Evolutionary conservation across 2,329 filamentous ascomycete genomes (phyloP), one percentile per base, ranked within the genome.

Genomic region (Bipolaris gigantea): DNA sequence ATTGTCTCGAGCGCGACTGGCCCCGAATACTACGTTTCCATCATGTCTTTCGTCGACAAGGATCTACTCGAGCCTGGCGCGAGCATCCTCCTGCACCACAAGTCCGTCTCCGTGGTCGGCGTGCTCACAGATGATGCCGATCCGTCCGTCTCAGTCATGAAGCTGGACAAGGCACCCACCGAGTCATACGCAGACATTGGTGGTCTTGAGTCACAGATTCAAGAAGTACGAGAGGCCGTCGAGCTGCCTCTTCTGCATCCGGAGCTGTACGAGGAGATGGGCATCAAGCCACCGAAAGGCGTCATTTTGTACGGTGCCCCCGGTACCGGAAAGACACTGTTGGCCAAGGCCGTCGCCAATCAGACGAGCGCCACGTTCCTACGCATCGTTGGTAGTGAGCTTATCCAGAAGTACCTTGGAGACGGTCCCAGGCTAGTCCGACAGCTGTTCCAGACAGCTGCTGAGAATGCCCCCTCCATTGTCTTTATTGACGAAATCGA

Each of bases 11-110:
- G 92, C 75, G 95, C 94, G 0, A 97, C 94, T 6, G 94, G 94
- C 0, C 94, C 94, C 1, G 94, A 99, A 76, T 99, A 96, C 83
- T 99, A 97, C 75, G 94, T 99, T 63, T 97, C 92, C 66, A 99
- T 99, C 83, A 97, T 97, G 94, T 97, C 93, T 50, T 99, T 99
- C 70, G 94, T 99, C 63, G 94, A 99, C 82, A 99, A 99, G 79
- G 94, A 99, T 71, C 85, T 99, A 4, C 83, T 99, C 39, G 94
- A 99, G 77, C 94, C 94, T 1, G 95, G 95, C 57, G 92, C 94
- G 16, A 97, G 92, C 67, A 94, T 99, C 44, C 81, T 99, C 44
- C 81, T 99, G 55, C 94, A 99, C 72, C 94, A 99, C 77, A 99
- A 99, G 81, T 95, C 90, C 48, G 93, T 97, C 47, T 97, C 93